A percentile compares a stretch with the other conserved stretches of the same genome.
Evolutionary conservation across 2,329 filamentous ascomycete genomes (phyloP).

Genomic region (Bipolaris bicolor): DNA sequence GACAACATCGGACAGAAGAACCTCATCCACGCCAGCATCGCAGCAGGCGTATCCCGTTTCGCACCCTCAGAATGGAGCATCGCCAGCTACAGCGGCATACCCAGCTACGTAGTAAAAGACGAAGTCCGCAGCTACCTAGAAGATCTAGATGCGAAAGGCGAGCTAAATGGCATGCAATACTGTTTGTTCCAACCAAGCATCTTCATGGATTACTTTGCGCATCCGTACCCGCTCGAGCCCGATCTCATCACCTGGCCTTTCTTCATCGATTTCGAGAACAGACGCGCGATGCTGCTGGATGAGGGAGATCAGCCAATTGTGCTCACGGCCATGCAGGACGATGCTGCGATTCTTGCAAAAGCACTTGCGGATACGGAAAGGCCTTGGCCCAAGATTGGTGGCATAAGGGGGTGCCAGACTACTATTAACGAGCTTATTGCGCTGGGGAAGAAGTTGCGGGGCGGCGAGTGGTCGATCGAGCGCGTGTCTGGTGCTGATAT

Average conservation of each 20-base stretch:
- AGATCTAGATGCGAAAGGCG: constrained; percentile 54
- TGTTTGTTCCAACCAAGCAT: constrained; percentile 62
- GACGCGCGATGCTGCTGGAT: constrained; percentile 40
- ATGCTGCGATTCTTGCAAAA: constrained; percentile 30
- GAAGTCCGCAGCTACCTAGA: constrained; percentile 58
- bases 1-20: constrained; percentile 36
- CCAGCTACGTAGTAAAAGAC: constrained; percentile 61
- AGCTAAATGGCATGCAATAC: constrained; percentile 62
- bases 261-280: constrained; percentile 38
- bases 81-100: constrained; percentile 45
- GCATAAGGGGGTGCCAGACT: constrained; percentile 33
- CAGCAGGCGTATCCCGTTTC: constrained; percentile 39
- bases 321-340: constrained; percentile 36
- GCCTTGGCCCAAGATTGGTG: constrained; percentile 38
- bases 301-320: constrained; percentile 34
- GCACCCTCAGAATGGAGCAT: constrained; percentile 42
- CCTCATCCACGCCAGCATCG: constrained; percentile 41
- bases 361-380: constrained; percentile 32
- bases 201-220: constrained; percentile 62
- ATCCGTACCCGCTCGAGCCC: constrained; percentile 56
- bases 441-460: constrained; percentile 38
- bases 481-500: constrained; percentile 58
- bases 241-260: constrained; percentile 50
- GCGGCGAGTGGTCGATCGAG: constrained; percentile 50
- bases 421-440: constrained; percentile 36